phyloP scores from a whole-genome alignment of 208 protist species.

The Acanthamoeba triangularis region DNA sequence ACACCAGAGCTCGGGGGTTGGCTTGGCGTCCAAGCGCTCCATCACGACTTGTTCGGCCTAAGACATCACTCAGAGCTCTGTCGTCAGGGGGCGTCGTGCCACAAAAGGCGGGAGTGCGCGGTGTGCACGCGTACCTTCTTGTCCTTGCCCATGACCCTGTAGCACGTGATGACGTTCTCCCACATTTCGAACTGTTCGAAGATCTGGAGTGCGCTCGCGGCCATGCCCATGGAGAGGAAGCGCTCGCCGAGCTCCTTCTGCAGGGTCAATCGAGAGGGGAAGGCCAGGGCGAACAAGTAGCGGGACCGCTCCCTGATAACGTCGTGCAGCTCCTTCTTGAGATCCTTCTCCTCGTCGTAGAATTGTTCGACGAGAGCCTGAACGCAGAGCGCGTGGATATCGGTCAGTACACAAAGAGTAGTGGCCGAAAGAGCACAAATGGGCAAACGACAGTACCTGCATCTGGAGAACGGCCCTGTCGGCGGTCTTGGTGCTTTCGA shows the following conservation, averaged over 20 bases:
- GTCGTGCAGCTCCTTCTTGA: conserved; percentile 35
- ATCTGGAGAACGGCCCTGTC: conserved; percentile 67
- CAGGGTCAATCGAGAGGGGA: conserved; percentile 73
- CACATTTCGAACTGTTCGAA: conserved; percentile 90
- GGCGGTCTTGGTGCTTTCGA: conserved; percentile 77
- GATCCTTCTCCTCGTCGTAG: conserved; percentile 77
- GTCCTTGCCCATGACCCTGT: conserved; percentile 83
- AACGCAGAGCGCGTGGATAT: neutral
- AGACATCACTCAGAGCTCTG: neutral
- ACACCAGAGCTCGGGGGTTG: conserved; percentile 86
- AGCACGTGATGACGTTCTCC: conserved; percentile 86
- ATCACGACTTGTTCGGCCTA: conserved; percentile 83
- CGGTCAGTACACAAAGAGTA: neutral
- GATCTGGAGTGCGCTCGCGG: conserved; percentile 84
- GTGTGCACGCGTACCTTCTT: conserved; percentile 42
- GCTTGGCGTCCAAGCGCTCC: conserved; percentile 64
- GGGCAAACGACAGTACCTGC: neutral
- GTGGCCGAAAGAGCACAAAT: neutral
- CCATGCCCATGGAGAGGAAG: conserved; percentile 85
- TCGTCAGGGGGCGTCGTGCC: neutral
- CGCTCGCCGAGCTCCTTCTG: conserved; percentile 83
- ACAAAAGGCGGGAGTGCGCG: too few relatives aligned
- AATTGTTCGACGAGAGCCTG: conserved; percentile 90
- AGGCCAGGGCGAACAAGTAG: conserved; percentile 78
- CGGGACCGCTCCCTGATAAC: conserved; percentile 37